Evolutionary conservation across 2,329 filamentous ascomycete genomes (phyloP), one percentile per base, ranked within the genome.

Genomic region (Colletotrichum melonis): DNA sequence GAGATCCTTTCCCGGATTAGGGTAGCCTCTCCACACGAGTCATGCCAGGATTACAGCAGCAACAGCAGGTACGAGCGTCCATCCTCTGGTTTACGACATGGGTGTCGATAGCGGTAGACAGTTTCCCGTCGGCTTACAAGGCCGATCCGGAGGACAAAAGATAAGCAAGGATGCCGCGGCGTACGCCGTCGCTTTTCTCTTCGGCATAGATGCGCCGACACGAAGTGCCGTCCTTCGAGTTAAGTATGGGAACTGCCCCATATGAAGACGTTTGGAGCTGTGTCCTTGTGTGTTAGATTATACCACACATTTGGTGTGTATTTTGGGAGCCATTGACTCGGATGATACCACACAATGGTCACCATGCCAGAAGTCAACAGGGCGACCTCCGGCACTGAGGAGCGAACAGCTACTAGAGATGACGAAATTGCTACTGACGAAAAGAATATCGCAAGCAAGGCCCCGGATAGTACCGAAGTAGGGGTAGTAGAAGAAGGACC

Each of bases 101-200:
- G 70, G 46, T 69, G 38, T 28, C 54, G 70, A 73, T 73, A 69
- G 26, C 54, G n/a, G 5, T 22, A n/a, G 16, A 11, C 32, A 49
- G 32, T 64, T 73, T 69, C 16, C 66, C 66, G 46, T 46, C 66
- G 59, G 59, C 38, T 60, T 64, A 54, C 42, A 35, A 32, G 42
- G 66, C 70, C 66, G 70, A 32, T 26, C 42, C 70, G 66, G 70
- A 63, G 46, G 7, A 72, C 55, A 69, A 59, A 9, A 72, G 59
- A 69, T 64, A 72, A 22, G 58, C 32, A 46, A n/a, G 19, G 24
- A 32, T n/a, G 63, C 54, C 30, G 24, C 64, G 19, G n/a, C 28
- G 35, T 49, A n/a, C 28, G 49, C 9, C 22, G 32, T 28, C 22
- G 24, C n/a, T 32, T 2, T 38, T 4, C 30, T 54, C 38, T 26